Percentiles rank a stretch among this genome's conserved stretches.
Conservation (phyloP, 805 yeast species). For the Tetrapisispora pingtungensis region DNA sequence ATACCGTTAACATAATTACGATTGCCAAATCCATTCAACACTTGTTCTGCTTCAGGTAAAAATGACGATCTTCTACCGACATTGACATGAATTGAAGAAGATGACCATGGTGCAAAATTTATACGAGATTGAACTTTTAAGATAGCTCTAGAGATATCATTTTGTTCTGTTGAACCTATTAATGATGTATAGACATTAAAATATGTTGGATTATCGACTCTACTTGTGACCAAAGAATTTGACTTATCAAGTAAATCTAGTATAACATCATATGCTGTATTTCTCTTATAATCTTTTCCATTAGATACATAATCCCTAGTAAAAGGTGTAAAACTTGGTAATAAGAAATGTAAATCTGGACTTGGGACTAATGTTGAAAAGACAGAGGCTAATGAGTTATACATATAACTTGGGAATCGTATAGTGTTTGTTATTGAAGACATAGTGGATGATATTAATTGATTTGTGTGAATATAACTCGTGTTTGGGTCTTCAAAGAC, state of each 20-base stretch:
- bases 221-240: conserved; percentile 55
- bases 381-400: conserved; percentile 73
- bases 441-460: conserved; percentile 74
- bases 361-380: conserved; percentile 77
- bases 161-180: conserved; percentile 53
- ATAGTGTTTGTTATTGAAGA: conserved; percentile 79
- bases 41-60: conserved; percentile 5
- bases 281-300: conserved; percentile 50
- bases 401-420: conserved; percentile 86
- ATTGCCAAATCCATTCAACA: conserved; percentile 7
- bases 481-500: conserved; percentile 45
- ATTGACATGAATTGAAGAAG: conserved; percentile 69
- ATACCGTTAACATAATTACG: conserved; percentile 59
- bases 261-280: conserved; percentile 77
- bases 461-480: conserved; percentile 72
- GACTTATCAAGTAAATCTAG: conserved; percentile 73
- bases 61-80: conserved; percentile 65
- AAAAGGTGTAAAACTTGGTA: conserved; percentile 70
- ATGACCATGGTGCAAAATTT: conserved; percentile 77
- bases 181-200: conserved; percentile 62
- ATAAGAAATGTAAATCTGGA: conserved; percentile 68
- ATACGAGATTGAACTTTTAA: conserved; percentile 55
- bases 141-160: conserved; percentile 61
- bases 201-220: conserved; percentile 39
- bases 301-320: conserved; percentile 55